These are phyloP conservation scores for Cinchona pubescens DNA, from an alignment of 257 asterid species.

Conservation along the genomic window DNA sequence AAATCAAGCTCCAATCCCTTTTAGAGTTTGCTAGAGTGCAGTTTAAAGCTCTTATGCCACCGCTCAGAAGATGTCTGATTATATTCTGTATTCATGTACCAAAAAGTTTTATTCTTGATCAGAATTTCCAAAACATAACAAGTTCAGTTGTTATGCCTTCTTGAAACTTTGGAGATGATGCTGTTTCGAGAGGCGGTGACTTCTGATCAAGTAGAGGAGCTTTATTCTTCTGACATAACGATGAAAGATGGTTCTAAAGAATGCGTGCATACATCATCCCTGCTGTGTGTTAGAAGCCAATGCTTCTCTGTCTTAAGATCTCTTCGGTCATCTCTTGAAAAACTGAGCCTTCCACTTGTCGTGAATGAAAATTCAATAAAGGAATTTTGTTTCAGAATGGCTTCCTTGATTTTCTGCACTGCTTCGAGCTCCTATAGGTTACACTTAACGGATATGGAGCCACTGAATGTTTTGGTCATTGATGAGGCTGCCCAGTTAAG, in stretches of 20 bases:
- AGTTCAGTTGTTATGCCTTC: constrained; percentile 25
- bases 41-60: constrained; percentile 19
- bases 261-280: constrained; percentile 8
- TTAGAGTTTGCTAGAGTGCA: constrained; percentile 35
- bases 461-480: constrained; percentile 41
- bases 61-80: constrained; percentile 29
- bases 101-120: constrained; percentile 29
- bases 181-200: constrained; percentile 35
- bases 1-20: constrained; percentile 25
- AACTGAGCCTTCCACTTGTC: constrained; percentile 29
- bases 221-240: constrained; percentile 15
- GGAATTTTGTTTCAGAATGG: constrained; percentile 39
- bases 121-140: constrained; percentile 26
- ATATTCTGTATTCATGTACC: constrained; percentile 45
- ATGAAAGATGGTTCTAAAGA: constrained; percentile 1
- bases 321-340: constrained; percentile 30
- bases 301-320: constrained; percentile 27
- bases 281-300: constrained; percentile 20
- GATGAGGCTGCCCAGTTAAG: constrained; percentile 68
- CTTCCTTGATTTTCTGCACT: constrained; percentile 58
- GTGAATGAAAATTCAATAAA: background rate
- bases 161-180: constrained; percentile 25
- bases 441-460: constrained; percentile 28
- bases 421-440: constrained; percentile 43
- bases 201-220: constrained; percentile 31